Conservation (phyloP, 768 basidiomycete species). For the Boletus huronensis region DNA sequence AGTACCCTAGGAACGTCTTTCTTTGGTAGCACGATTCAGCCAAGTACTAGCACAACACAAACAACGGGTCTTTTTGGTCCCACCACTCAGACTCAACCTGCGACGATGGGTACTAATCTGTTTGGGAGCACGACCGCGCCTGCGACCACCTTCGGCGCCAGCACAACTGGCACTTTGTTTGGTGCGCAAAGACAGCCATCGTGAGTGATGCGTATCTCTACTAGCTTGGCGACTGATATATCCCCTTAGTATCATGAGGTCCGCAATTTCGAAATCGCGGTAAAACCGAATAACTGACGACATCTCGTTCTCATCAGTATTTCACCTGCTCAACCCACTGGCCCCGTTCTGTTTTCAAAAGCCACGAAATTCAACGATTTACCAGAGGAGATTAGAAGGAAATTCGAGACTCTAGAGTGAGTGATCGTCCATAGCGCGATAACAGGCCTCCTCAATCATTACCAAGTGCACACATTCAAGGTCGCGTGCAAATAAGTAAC, state of each 20-base stretch:
- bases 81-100: slow-evolving; percentile 20
- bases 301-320: slow-evolving; percentile 15
- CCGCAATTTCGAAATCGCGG: neutral
- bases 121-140: slow-evolving; percentile 25
- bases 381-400: slow-evolving; percentile 62
- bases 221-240: neutral
- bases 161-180: slow-evolving; percentile 17
- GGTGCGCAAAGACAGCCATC: slow-evolving; percentile 33
- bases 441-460: slow-evolving; percentile 5
- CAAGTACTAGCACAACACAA: slow-evolving; percentile 13
- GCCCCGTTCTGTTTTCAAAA: slow-evolving; percentile 36
- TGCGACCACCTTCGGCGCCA: slow-evolving; percentile 1
- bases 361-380: slow-evolving; percentile 82
- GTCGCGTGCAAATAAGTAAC: slow-evolving; percentile 75
- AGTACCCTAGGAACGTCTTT: slow-evolving; percentile 31
- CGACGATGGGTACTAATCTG: slow-evolving; percentile 14
- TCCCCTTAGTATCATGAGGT: slow-evolving; percentile 27
- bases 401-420: slow-evolving; percentile 71
- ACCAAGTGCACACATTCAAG: slow-evolving; percentile 67
- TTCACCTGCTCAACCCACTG: slow-evolving; percentile 29
- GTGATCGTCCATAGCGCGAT: slow-evolving; percentile 16
- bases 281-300: neutral
- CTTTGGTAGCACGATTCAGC: slow-evolving; percentile 26
- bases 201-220: slow-evolving; percentile 14
- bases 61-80: slow-evolving; percentile 18